These are phyloP conservation scores for Candida rishiriensis DNA, from an alignment of 805 yeast genomes.

Conservation along the genomic window DNA sequence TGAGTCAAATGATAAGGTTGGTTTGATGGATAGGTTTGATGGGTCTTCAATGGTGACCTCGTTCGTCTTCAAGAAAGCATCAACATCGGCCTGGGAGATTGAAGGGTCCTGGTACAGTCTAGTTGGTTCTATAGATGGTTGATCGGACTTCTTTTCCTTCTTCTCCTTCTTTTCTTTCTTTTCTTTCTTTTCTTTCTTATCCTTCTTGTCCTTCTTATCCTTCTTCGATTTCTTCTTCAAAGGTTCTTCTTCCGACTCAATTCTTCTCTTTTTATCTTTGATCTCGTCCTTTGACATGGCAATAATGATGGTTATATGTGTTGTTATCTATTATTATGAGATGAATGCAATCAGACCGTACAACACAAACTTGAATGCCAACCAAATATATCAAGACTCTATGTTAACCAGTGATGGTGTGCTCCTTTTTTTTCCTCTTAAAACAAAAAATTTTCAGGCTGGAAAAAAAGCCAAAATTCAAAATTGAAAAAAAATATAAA, in stretches of 20 bases:
- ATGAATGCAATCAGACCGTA: too few relatives aligned
- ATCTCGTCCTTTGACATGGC: constrained; percentile 23
- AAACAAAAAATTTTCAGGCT: too few relatives aligned
- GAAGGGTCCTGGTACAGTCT: constrained; percentile 14
- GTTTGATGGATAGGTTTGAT: constrained; percentile 46
- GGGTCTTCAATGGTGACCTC: constrained; percentile 81
- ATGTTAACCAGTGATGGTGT: too few relatives aligned
- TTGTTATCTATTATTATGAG: too few relatives aligned
- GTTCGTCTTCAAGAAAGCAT: constrained; percentile 59
- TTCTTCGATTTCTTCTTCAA: constrained; percentile 29
- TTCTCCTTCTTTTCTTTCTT: constrained; percentile 18
- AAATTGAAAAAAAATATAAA: too few relatives aligned
- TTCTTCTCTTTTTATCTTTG: constrained; percentile 28
- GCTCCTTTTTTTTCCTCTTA: too few relatives aligned
- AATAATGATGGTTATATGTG: too few relatives aligned
- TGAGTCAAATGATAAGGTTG: constrained; percentile 64
- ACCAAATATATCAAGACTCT: too few relatives aligned
- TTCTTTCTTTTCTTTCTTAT: constrained; percentile 32
- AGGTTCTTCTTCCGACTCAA: constrained; percentile 19
- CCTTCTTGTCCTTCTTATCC: constrained; percentile 38
- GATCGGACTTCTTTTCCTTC: constrained; percentile 15
- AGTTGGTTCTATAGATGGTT: not conserved
- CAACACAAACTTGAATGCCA: too few relatives aligned
- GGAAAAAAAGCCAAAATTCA: too few relatives aligned
- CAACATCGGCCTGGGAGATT: constrained; percentile 49